Evolutionary conservation across 2,329 filamentous ascomycete genomes (phyloP), one percentile per base, ranked within the genome.

Genomic region (Monosporascus sp.): DNA sequence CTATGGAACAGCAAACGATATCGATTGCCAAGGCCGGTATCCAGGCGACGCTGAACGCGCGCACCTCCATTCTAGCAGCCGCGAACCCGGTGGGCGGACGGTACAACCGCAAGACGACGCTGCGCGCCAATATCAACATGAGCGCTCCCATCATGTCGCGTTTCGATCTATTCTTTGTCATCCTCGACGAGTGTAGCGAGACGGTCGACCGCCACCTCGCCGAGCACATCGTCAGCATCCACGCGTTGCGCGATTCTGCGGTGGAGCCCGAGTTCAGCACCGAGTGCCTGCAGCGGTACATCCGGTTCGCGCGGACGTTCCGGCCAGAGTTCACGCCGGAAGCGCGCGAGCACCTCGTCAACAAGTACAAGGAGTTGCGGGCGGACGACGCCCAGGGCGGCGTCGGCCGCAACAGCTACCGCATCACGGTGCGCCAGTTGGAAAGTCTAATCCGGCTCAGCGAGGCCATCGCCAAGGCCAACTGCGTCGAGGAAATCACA

Each of bases 1-100:
- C 94, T 55, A 99, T 99, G 94, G 94, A 99, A 82, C 94, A 99
- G 77, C 94, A 99, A 74, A 99, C 94, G 5, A 99, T 99, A 61
- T 97, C 91, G 8, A 99, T 99, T 65, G 93, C 94, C 56, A 99
- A 99, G 75, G 94, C 94, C 5, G 94, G 94, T 65, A 99, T 99
- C 55, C 94, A 99, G 70, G 95, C 94, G 4, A 99, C 94, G 0
- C 82, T 99, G 46, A 99, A 99, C 67, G 94, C 94, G 2, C 85
- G 94, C 52, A 97, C 94, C 1, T 94, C 88, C 47, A 97, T 99
- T 64, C 86, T 99, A 17, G 94, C 94, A 1, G 94, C 94, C 7
- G 94, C 94, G 31, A 99, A 99, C 71, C 94, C 94, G 0, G 91
- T 99, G 5, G 91, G 91, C 27, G 94, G 94, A 14, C 85, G 94